A percentile compares a stretch with the other conserved stretches of the same genome.
Conservation (phyloP, 2,329 filamentous ascomycete species). For the Neofusicoccum cordaticola region DNA sequence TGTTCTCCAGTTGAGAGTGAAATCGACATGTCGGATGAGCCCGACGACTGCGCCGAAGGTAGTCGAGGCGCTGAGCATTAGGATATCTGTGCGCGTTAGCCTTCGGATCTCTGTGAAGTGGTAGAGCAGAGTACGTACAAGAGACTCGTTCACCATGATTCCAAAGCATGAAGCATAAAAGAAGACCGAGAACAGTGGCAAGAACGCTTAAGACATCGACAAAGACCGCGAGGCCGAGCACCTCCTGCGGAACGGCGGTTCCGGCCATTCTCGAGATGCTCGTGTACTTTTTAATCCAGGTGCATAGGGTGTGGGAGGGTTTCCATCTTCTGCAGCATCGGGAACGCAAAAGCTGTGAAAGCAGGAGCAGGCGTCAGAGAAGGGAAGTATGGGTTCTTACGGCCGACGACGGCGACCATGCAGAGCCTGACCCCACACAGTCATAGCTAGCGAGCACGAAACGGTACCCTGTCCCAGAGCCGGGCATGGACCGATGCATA, state of each 20-base stretch:
- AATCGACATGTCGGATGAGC: constrained; percentile 11
- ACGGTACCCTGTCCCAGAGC: neutral
- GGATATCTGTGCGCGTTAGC: constrained; percentile 1
- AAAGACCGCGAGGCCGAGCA: constrained; percentile 15
- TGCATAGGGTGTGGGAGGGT: neutral
- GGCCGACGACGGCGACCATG: neutral
- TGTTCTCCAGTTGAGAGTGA: constrained; percentile 15
- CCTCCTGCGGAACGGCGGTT: neutral
- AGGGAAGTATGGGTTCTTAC: neutral
- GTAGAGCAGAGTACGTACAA: neutral
- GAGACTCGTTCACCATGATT: constrained; percentile 8
- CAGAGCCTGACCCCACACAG: neutral
- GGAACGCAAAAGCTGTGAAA: neutral
- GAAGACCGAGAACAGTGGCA: constrained; percentile 1
- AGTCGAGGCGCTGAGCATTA: constrained; percentile 10
- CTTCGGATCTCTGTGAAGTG: neutral
- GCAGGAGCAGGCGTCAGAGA: neutral
- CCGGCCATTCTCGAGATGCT: constrained; percentile 1
- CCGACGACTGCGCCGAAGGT: neutral
- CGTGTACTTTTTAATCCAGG: neutral
- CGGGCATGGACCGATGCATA: neutral
- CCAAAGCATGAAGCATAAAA: constrained; percentile 14
- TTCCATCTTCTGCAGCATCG: neutral
- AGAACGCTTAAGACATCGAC: constrained; percentile 4
- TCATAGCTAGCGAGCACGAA: neutral